A percentile compares a stretch with the other conserved stretches of the same genome.
Conservation (phyloP, 306 rosid genomes). For the Acacia crassicarpa region DNA sequence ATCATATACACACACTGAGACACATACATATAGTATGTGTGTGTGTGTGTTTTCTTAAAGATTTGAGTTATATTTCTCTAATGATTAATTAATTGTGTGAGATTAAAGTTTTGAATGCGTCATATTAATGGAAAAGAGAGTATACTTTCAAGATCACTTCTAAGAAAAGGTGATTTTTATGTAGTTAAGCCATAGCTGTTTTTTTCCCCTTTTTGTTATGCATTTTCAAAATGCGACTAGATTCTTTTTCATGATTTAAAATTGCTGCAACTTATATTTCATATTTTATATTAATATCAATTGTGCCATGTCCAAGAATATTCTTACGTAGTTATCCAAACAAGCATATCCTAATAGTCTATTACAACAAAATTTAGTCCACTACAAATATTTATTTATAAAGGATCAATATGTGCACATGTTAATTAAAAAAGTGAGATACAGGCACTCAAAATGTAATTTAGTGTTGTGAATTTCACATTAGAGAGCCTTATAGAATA, state of each 20-base stretch:
- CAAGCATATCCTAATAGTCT: not conserved
- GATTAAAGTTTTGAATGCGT: not conserved
- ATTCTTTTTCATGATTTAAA: no score
- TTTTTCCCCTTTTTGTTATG: no score
- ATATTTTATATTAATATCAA: no score
- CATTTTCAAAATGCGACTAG: no score
- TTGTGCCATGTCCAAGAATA: not conserved
- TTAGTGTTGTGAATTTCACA: not conserved
- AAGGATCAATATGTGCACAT: not conserved
- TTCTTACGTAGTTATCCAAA: not conserved
- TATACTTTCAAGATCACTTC: not conserved
- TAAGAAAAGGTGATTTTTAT: not conserved
- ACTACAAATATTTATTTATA: not conserved
- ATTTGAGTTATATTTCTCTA: not conserved
- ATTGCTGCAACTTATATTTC: no score
- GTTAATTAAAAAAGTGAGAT: not conserved
- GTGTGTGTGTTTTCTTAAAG: not conserved
- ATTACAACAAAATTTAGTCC: not conserved
- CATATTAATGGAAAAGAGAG: not conserved
- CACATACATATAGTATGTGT: no score
- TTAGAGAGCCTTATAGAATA: no score
- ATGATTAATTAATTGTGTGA: not conserved
- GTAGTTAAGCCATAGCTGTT: not conserved
- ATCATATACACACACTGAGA: no score
- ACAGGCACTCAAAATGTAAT: not conserved